A percentile compares a stretch with the other conserved stretches of the same genome.
Conservation (phyloP, 1,284 basidiomycete genomes). For the Cryptococcus wingfieldii region DNA sequence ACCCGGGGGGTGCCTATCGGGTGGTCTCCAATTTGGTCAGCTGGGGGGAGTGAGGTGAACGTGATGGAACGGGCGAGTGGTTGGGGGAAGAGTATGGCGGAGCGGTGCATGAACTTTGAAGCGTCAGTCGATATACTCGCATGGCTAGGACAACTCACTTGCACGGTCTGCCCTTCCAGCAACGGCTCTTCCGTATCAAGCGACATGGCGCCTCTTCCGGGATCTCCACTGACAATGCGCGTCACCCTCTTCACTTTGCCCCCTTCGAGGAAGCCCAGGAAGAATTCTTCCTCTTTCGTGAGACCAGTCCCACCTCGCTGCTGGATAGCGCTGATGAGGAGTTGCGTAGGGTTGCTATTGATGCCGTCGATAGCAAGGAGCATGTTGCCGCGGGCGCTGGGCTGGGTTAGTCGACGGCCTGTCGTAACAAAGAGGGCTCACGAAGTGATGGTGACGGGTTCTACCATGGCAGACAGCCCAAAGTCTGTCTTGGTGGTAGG, state of each 20-base stretch:
- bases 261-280: slow-evolving; percentile 50
- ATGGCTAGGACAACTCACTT: slow-evolving; percentile 51
- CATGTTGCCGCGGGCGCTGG: slow-evolving; percentile 73
- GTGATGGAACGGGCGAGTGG: slow-evolving; percentile 8
- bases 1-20: slow-evolving; percentile 15
- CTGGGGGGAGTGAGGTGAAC: slow-evolving; percentile 16
- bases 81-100: slow-evolving; percentile 1
- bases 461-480: slow-evolving; percentile 57
- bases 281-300: slow-evolving; percentile 66
- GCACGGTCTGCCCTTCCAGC: slow-evolving; percentile 56
- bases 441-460: slow-evolving; percentile 58
- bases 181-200: slow-evolving; percentile 64
- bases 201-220: slow-evolving; percentile 67
- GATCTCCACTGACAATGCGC: slow-evolving; percentile 70
- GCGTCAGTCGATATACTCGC: no score
- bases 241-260: slow-evolving; percentile 24
- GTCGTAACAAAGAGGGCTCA: slow-evolving; percentile 29
- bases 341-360: slow-evolving; percentile 63
- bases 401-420: background rate
- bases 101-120: slow-evolving; percentile 37
- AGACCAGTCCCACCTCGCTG: slow-evolving; percentile 36
- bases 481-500: slow-evolving; percentile 51
- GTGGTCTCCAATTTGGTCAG: slow-evolving; percentile 14
- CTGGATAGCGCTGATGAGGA: slow-evolving; percentile 62
- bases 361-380: slow-evolving; percentile 56